Conservation (phyloP, 2,329 filamentous ascomycete species). For the Verticillium zaregamsianum region DNA sequence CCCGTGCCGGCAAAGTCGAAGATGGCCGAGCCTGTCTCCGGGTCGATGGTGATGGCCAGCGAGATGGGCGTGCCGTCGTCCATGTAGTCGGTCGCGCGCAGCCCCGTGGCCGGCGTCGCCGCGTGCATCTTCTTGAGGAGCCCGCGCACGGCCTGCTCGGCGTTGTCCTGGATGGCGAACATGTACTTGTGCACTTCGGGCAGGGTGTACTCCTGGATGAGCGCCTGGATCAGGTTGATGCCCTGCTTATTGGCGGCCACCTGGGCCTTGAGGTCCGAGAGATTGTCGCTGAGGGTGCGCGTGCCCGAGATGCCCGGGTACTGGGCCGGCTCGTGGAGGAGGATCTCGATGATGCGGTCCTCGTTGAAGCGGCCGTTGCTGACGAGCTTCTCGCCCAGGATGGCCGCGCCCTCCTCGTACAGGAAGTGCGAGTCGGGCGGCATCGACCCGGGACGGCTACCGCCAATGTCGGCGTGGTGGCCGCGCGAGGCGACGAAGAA, state of each 20-base stretch:
- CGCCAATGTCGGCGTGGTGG: conserved; percentile 53
- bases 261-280: conserved; percentile 73
- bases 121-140: conserved; percentile 32
- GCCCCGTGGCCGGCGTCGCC: conserved; percentile 63
- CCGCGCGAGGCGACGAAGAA: conserved; percentile 27
- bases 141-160: conserved; percentile 10
- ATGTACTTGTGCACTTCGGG: conserved; percentile 50
- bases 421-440: conserved; percentile 67
- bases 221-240: conserved; percentile 66
- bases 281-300: conserved; percentile 67
- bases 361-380: conserved; percentile 76
- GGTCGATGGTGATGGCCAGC: conserved; percentile 48
- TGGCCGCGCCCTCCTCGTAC: conserved; percentile 61
- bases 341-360: conserved; percentile 60
- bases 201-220: conserved; percentile 76
- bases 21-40: conserved; percentile 59
- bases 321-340: conserved; percentile 58
- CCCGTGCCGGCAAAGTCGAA: conserved; percentile 51
- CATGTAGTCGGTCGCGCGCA: conserved; percentile 70
- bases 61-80: conserved; percentile 48
- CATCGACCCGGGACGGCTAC: conserved; percentile 79
- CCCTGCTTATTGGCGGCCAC: conserved; percentile 73
- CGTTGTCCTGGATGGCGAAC: conserved; percentile 12
- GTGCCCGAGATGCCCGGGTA: conserved; percentile 67
- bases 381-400: conserved; percentile 67